phyloP scores from a whole-genome alignment of 1,284 basidiomycete species.

The Meira miltonrushii region DNA sequence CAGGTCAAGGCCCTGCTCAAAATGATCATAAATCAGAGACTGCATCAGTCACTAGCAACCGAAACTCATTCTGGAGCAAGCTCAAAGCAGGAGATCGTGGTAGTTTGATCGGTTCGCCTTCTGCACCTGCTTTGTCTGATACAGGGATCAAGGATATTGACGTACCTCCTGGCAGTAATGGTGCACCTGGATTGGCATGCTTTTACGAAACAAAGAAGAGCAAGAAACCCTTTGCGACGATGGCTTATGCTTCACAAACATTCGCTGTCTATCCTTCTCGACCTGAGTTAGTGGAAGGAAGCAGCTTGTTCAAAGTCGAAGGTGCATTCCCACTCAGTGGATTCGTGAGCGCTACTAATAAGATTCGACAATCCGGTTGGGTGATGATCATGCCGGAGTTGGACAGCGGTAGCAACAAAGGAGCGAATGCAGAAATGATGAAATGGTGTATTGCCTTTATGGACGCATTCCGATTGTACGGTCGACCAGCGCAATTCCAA shows the following conservation, averaged over 20 bases:
- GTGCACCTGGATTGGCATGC: conserved; percentile 40
- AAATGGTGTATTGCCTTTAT: conserved; percentile 71
- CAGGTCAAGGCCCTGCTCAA: no score
- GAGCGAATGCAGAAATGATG: conserved; percentile 70
- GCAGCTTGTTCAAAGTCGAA: conserved; percentile 50
- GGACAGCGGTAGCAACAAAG: conserved; percentile 65
- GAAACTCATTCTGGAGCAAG: conserved; percentile 12
- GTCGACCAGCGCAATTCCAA: conserved; percentile 35
- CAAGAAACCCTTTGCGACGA: conserved; percentile 46
- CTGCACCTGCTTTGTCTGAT: conserved; percentile 10
- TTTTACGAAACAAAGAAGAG: conserved; percentile 49
- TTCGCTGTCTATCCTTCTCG: conserved; percentile 51
- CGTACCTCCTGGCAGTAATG: conserved; percentile 41
- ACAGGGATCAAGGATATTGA: conserved; percentile 28
- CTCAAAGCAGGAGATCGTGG: conserved; percentile 13
- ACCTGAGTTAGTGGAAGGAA: conserved; percentile 48
- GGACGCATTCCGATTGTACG: conserved; percentile 52
- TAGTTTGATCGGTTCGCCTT: conserved; percentile 12
- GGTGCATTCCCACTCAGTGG: conserved; percentile 39
- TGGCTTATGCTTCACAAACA: conserved; percentile 43
- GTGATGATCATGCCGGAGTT: conserved; percentile 54
- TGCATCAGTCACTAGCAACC: conserved; percentile 16
- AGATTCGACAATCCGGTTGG: conserved; percentile 54
- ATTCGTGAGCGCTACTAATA: conserved; percentile 60
- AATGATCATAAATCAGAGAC: conserved; percentile 23